These are phyloP conservation scores for Cryomyces minteri DNA, from an alignment of 495 filamentous ascomycete species.

Conservation along the genomic window DNA sequence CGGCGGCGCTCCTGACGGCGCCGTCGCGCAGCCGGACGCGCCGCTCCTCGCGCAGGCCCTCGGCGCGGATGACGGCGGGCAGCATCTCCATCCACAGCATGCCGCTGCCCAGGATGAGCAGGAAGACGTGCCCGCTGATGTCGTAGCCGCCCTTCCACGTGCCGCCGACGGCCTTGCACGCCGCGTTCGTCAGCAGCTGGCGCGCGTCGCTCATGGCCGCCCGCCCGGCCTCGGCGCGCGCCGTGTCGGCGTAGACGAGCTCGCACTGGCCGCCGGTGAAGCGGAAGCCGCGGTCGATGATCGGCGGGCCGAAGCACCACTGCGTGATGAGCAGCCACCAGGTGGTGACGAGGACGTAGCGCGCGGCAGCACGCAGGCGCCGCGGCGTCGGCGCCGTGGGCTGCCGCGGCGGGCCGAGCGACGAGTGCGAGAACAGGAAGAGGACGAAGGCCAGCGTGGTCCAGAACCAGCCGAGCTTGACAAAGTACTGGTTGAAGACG, in stretches of 20 bases:
- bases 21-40: conserved; percentile 41
- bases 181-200: conserved; percentile 47
- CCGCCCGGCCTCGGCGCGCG: conserved; percentile 12
- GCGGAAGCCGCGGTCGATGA: conserved; percentile 73
- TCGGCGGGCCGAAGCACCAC: conserved; percentile 83
- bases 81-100: conserved; percentile 66
- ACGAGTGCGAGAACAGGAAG: conserved; percentile 41
- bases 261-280: conserved; percentile 66
- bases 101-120: conserved; percentile 66
- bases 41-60: conserved; percentile 31
- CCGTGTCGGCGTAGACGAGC: conserved; percentile 10
- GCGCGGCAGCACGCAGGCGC: conserved; percentile 31
- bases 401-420: conserved; percentile 20
- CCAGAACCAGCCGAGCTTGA: conserved; percentile 93
- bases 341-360: conserved; percentile 64
- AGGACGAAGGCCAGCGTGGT: conserved; percentile 47
- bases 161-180: conserved; percentile 69
- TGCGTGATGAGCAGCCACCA: conserved; percentile 78
- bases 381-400: conserved; percentile 18
- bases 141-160: conserved; percentile 81
- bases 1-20: conserved; percentile 20
- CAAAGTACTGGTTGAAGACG: conserved; percentile 76
- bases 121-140: conserved; percentile 86
- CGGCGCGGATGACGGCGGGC: conserved; percentile 33
- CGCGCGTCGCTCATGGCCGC: conserved; percentile 25